phyloP scores from a whole-genome alignment of 139 green algal genomes.

The Tetraselmis striata region DNA sequence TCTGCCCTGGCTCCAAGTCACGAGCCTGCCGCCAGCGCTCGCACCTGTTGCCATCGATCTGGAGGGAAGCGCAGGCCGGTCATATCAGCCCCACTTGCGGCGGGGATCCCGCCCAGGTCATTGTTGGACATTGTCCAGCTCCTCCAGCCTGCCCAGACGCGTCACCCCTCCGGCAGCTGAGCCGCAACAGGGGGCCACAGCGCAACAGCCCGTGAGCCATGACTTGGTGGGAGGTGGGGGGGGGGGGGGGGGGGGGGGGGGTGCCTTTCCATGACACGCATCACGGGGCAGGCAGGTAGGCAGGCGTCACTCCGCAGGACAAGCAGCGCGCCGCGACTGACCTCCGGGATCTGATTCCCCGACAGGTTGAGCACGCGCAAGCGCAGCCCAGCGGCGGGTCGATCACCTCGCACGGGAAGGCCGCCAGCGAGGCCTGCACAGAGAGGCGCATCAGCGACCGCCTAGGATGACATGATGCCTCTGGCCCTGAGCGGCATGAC shows the following conservation, averaged over 20 bases:
- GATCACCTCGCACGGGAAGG: conserved; percentile 19
- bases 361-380: conserved; percentile 29
- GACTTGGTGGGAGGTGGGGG: too few species aligned
- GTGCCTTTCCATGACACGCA: too few species aligned
- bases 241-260: too few species aligned
- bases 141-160: conserved; percentile 26
- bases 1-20: too few species aligned
- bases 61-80: conserved; percentile 28
- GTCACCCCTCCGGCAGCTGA: not conserved
- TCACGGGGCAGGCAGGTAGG: too few species aligned
- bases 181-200: too few species aligned
- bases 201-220: too few species aligned
- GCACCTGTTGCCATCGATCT: conserved; percentile 31
- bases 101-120: conserved; percentile 31
- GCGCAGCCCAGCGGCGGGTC: not conserved
- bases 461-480: too few species aligned
- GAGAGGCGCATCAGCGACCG: too few species aligned
- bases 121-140: conserved; percentile 51
- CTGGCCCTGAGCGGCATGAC: too few species aligned
- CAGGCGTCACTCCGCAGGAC: too few species aligned
- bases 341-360: conserved; percentile 26
- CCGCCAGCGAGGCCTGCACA: not conserved
- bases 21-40: too few species aligned
- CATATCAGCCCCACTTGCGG: conserved; percentile 39
- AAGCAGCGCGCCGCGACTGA: conserved; percentile 9